phyloP scores from a whole-genome alignment of 2,329 filamentous ascomycete genomes.

The Penicillium rolfsii region DNA sequence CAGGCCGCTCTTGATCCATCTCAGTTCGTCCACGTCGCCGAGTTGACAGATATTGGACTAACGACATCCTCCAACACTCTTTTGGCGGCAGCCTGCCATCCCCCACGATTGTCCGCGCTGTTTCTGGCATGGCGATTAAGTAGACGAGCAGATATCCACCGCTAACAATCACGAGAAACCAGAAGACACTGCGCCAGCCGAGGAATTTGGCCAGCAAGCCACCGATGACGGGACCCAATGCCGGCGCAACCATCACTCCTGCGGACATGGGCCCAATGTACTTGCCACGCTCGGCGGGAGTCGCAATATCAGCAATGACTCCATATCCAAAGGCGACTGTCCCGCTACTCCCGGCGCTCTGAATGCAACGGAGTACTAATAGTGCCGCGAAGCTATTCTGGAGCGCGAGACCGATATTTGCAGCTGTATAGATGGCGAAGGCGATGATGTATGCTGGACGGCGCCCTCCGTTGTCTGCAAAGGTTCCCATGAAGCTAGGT shows the following conservation, averaged over 20 bases:
- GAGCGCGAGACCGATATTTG: slow-evolving; percentile 39
- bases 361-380: slow-evolving; percentile 36
- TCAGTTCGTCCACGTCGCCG: neutral
- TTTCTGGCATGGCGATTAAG: slow-evolving; percentile 37
- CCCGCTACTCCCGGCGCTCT: slow-evolving; percentile 35
- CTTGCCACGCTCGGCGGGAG: slow-evolving; percentile 35
- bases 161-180: slow-evolving; percentile 35
- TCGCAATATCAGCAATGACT: slow-evolving; percentile 38
- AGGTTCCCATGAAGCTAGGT: slow-evolving; percentile 36
- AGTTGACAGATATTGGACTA: slow-evolving; percentile 21
- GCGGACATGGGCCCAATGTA: slow-evolving; percentile 36
- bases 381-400: slow-evolving; percentile 36
- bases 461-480: slow-evolving; percentile 38
- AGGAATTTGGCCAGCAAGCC: slow-evolving; percentile 31
- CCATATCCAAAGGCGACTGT: slow-evolving; percentile 37
- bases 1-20: slow-evolving; percentile 6
- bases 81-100: slow-evolving; percentile 34
- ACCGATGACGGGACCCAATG: slow-evolving; percentile 37
- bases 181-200: slow-evolving; percentile 39
- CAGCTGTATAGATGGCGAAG: slow-evolving; percentile 35
- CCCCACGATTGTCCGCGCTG: slow-evolving; percentile 37
- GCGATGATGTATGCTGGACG: slow-evolving; percentile 35
- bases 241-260: slow-evolving; percentile 31
- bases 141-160: slow-evolving; percentile 25
- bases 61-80: slow-evolving; percentile 30